Evolutionary conservation across 2,329 filamentous ascomycete species (phyloP), one percentile per base, ranked within the genome.

Genomic region (Rugonectria rugulosa): DNA sequence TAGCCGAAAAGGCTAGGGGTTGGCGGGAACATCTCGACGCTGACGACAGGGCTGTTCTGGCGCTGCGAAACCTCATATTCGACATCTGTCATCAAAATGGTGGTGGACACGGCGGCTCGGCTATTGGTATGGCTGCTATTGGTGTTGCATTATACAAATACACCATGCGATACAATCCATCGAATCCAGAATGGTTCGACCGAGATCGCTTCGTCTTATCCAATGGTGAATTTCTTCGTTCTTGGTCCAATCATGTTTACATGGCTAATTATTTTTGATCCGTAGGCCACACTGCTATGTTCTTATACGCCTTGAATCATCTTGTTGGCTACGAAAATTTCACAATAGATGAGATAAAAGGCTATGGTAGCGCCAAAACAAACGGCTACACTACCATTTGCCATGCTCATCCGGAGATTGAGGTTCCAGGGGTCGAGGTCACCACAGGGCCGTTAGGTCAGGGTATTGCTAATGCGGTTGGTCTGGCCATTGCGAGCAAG

Each of bases 201-300:
- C 73, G 84, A 9, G 84, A 87, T 62, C 77, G 84, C 19, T 86
- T 87, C 60, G 78, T 86, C 0, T 73, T 87, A 3, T 85, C 81
- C 5, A 86, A 87, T 57, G 84, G 73, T 37, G n/a, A 46, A 21
- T 21, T 4, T 11, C 11, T n/a, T n/a, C n/a, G n/a, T n/a, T n/a
- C n/a, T n/a, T n/a, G n/a, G n/a, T n/a, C n/a, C n/a, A n/a, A n/a
- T n/a, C n/a, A n/a, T n/a, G n/a, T n/a, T n/a, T n/a, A n/a, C n/a
- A n/a, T n/a, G n/a, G n/a, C n/a, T n/a, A n/a, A n/a, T n/a, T n/a
- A n/a, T n/a, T n/a, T n/a, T n/a, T n/a, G n/a, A n/a, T 2, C 6
- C 12, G 5, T 21, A 70, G 71, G 78, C 1, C 80, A 83, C 57
- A 75, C 78, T 2, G 80, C 79, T 54, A 68, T 83, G 12, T 82